Conservation (phyloP, 495 filamentous ascomycete genomes). For the Penicillium silybi region DNA sequence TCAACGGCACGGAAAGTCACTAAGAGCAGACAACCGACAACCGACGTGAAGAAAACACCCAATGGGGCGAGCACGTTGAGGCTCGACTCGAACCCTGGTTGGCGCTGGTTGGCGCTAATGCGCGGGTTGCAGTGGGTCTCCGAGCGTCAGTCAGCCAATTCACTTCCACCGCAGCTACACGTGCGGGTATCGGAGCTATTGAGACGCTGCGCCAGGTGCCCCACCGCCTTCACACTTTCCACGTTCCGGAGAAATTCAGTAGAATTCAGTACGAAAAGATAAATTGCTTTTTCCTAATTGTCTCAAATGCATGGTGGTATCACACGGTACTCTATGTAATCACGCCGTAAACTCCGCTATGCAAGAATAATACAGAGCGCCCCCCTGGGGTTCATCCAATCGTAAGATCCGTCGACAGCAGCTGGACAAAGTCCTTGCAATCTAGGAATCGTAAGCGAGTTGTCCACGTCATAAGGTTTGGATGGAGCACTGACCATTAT, state of each 20-base stretch:
- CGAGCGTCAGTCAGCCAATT: neutral
- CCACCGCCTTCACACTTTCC: too few species aligned
- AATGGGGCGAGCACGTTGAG: conserved; percentile 9
- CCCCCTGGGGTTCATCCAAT: conserved; percentile 20
- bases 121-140: neutral
- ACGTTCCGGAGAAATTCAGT: too few species aligned
- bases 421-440: conserved; percentile 20
- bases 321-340: conserved; percentile 1
- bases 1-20: neutral
- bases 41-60: conserved; percentile 1
- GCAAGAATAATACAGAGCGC: conserved; percentile 2
- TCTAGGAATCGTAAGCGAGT: conserved; percentile 12
- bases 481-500: conserved; percentile 33
- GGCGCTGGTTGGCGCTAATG: neutral
- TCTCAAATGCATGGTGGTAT: neutral
- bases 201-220: neutral
- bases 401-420: conserved; percentile 25
- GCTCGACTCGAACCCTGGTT: neutral
- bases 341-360: conserved; percentile 21
- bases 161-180: neutral
- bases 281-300: neutral
- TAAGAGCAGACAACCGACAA: neutral
- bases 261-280: too few species aligned
- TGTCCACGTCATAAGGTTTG: neutral
- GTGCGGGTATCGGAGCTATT: neutral